phyloP scores from a whole-genome alignment of 2,329 filamentous ascomycete genomes.

The Chaetothyriales sp. region DNA sequence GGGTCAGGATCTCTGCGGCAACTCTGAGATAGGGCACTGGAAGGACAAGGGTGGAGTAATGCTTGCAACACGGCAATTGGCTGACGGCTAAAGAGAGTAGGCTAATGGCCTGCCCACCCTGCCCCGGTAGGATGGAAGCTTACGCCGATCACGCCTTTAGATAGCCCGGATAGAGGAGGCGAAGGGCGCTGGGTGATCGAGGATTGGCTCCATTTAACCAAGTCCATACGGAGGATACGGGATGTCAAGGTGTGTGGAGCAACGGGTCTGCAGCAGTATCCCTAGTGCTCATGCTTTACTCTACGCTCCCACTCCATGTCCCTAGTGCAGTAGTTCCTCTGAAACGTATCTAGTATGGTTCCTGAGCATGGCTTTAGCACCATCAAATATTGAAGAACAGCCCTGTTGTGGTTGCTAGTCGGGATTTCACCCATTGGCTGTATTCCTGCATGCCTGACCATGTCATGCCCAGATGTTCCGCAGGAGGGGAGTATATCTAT shows the following conservation, averaged over 20 bases:
- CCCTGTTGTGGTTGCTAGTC: too few relatives aligned
- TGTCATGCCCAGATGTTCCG: too few relatives aligned
- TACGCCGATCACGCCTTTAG: not conserved
- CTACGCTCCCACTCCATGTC: not conserved
- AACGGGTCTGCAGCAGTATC: not conserved
- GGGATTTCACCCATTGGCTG: too few relatives aligned
- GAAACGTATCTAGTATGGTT: too few relatives aligned
- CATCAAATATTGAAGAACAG: too few relatives aligned
- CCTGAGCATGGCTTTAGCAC: too few relatives aligned
- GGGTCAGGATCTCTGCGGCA: too few relatives aligned
- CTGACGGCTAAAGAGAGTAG: not conserved
- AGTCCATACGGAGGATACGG: not conserved
- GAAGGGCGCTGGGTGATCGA: not conserved
- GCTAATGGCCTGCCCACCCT: not conserved
- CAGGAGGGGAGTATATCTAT: too few relatives aligned
- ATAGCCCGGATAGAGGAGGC: not conserved
- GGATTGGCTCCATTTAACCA: not conserved
- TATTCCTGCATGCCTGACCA: too few relatives aligned
- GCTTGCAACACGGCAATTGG: not conserved
- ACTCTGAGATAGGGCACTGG: too few relatives aligned
- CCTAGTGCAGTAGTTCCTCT: too few relatives aligned
- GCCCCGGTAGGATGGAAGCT: not conserved
- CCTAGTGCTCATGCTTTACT: not conserved
- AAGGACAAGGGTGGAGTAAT: not conserved
- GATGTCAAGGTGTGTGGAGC: not conserved